phyloP scores from a whole-genome alignment of 352 stramenopile species.

The Phytopythium chamaehyphon region DNA sequence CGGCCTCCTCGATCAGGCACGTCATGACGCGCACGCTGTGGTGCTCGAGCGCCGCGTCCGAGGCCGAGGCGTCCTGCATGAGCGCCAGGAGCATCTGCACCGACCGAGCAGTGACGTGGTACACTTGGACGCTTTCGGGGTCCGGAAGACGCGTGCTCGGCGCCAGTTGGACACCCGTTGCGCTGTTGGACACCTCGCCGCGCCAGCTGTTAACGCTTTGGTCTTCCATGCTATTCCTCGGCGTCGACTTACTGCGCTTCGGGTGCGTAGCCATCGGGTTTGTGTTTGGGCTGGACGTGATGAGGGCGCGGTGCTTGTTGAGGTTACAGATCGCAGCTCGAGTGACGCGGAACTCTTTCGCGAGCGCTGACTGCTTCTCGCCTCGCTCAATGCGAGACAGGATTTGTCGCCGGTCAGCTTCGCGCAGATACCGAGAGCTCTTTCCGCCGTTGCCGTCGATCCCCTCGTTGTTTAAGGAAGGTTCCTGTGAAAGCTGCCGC shows the following conservation, averaged over 20 bases:
- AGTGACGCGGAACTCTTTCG: conserved; percentile 57
- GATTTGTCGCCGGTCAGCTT: conserved; percentile 48
- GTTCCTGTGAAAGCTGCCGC: background rate
- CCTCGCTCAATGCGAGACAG: conserved; percentile 31
- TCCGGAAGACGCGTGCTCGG: background rate
- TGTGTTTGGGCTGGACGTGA: conserved; percentile 33
- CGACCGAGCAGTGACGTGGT: conserved; percentile 11
- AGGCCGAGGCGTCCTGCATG: background rate
- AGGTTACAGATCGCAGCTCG: conserved; percentile 58
- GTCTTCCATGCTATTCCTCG: conserved; percentile 1
- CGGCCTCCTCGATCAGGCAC: conserved; percentile 2
- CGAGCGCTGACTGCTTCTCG: conserved; percentile 42
- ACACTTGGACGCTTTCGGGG: conserved; percentile 5
- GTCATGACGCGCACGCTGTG: conserved; percentile 2
- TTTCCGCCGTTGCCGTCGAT: conserved; percentile 10
- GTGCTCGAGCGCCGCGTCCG: background rate
- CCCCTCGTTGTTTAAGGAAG: background rate
- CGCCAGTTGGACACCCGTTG: no score
- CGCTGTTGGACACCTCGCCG: no score
- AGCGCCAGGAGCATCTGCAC: background rate
- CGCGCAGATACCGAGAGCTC: conserved; percentile 33
- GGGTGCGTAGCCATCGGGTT: conserved; percentile 46
- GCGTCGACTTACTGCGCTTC: conserved; percentile 11
- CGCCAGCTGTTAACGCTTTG: background rate
- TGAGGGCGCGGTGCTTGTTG: conserved; percentile 37